phyloP scores from a whole-genome alignment of 345 rosid genomes.

The Lepidium sativum region DNA sequence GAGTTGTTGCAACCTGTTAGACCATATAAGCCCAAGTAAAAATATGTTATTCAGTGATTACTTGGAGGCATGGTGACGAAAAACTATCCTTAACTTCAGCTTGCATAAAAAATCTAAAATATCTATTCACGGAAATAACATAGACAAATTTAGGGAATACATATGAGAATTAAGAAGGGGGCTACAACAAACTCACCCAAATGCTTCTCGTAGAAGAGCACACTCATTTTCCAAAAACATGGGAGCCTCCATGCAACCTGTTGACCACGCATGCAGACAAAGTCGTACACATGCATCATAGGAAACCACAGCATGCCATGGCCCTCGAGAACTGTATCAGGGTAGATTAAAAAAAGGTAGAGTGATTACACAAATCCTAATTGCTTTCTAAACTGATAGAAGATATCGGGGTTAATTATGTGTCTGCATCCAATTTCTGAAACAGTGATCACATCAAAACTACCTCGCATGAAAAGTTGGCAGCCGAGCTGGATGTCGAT shows the following conservation, averaged over 20 bases:
- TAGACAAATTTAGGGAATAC: not conserved
- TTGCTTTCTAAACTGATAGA: not conserved
- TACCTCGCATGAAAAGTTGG: slow-evolving; percentile 97
- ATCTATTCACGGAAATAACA: not conserved
- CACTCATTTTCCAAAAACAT: slow-evolving; percentile 92
- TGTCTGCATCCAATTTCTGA: not conserved
- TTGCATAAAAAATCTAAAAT: not conserved
- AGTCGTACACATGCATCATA: slow-evolving; percentile 97
- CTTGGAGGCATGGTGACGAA: slow-evolving; percentile 2
- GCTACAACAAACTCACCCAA: slow-evolving; percentile 48
- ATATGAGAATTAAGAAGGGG: not conserved
- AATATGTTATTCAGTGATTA: not conserved
- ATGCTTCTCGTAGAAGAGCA: slow-evolving; percentile 71
- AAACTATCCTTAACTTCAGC: not conserved
- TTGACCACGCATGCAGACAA: slow-evolving; percentile 99
- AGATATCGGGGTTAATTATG: not conserved
- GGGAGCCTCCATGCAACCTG: slow-evolving; percentile 98
- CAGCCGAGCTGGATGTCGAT: slow-evolving; percentile 55
- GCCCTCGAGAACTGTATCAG: slow-evolving; percentile 70
- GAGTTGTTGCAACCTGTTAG: slow-evolving; percentile 57
- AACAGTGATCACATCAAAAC: not conserved
- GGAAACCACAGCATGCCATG: slow-evolving; percentile 95
- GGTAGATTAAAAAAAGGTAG: slow-evolving; percentile 2
- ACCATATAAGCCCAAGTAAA: not conserved
- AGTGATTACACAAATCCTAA: slow-evolving; percentile 2